Percentiles rank a stretch among this genome's conserved stretches.
phyloP scores from a whole-genome alignment of 805 yeast species.

The Candida rishiriensis region DNA sequence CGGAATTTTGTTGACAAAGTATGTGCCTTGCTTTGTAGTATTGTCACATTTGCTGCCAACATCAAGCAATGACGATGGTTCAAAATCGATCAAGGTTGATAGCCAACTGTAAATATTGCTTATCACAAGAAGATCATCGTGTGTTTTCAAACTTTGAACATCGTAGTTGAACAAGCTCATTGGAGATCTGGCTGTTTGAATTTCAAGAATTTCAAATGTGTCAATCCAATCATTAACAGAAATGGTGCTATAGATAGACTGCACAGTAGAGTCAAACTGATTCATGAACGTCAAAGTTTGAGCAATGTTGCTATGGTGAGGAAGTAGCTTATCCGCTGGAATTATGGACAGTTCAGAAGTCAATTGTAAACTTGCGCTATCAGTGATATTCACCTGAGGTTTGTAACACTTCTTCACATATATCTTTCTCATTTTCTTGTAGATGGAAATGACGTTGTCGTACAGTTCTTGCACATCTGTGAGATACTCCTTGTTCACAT shows the following conservation, averaged over 20 bases:
- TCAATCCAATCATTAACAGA: constrained; percentile 74
- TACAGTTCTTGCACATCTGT: constrained; percentile 19
- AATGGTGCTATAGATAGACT: constrained; percentile 51
- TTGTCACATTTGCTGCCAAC: not conserved
- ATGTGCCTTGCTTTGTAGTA: constrained; percentile 13
- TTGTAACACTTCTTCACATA: constrained; percentile 69
- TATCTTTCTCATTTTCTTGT: constrained; percentile 60
- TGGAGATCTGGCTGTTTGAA: constrained; percentile 54
- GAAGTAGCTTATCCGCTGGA: constrained; percentile 29
- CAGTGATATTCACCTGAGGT: constrained; percentile 44
- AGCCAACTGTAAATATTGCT: constrained; percentile 72
- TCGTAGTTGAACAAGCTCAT: constrained; percentile 55
- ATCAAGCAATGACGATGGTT: constrained; percentile 15
- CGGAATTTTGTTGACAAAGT: constrained; percentile 51
- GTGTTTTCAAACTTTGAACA: constrained; percentile 33
- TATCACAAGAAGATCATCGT: constrained; percentile 55
- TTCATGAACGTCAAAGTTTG: constrained; percentile 59
- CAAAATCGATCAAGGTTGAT: constrained; percentile 45
- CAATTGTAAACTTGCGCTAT: constrained; percentile 31
- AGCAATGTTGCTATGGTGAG: constrained; percentile 34
- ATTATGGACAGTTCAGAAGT: constrained; percentile 36
- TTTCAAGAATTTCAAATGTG: constrained; percentile 68
- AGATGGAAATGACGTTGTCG: constrained; percentile 36
- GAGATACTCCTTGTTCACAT: constrained; percentile 5
- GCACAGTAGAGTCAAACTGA: constrained; percentile 57